Percentiles rank a stretch among this genome's conserved stretches.
Conservation (phyloP, 202 grass and related monocot genomes). For the Saccharum hybrid region DNA sequence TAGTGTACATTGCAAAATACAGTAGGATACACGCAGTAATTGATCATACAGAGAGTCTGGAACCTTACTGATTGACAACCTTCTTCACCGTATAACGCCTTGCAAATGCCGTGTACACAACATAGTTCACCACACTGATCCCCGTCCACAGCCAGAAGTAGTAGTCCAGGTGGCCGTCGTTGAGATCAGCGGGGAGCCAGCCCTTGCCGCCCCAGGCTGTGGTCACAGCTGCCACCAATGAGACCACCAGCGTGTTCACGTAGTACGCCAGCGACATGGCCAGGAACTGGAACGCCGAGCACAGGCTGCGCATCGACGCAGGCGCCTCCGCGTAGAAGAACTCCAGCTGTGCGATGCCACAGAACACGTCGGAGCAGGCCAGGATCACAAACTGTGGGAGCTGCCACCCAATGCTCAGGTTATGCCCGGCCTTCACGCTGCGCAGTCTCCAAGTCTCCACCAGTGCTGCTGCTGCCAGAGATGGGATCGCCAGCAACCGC, state of each 20-base stretch:
- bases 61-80: slow-evolving; percentile 22
- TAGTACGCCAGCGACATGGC: slow-evolving; percentile 80
- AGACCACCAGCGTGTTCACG: slow-evolving; percentile 74
- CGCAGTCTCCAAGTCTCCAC: slow-evolving; percentile 67
- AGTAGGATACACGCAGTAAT: not conserved
- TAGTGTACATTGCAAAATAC: not conserved
- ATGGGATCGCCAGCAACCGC: slow-evolving; percentile 57
- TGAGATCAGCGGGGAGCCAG: slow-evolving; percentile 75
- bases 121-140: slow-evolving; percentile 65
- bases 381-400: slow-evolving; percentile 77
- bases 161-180: slow-evolving; percentile 75
- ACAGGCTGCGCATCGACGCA: no score
- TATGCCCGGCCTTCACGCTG: slow-evolving; percentile 49
- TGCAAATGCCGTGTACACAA: slow-evolving; percentile 59
- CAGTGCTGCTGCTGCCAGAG: slow-evolving; percentile 57
- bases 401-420: slow-evolving; percentile 80
- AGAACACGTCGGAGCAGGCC: slow-evolving; percentile 84
- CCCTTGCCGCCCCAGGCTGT: slow-evolving; percentile 40
- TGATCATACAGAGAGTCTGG: not conserved
- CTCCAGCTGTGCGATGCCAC: slow-evolving; percentile 82
- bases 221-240: slow-evolving; percentile 44
- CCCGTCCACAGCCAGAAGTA: slow-evolving; percentile 73
- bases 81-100: slow-evolving; percentile 76
- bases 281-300: slow-evolving; percentile 74
- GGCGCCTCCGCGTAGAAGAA: slow-evolving; percentile 66